These are phyloP conservation scores for Crucibulum laeve DNA, from an alignment of 768 basidiomycete genomes.

Conservation along the genomic window DNA sequence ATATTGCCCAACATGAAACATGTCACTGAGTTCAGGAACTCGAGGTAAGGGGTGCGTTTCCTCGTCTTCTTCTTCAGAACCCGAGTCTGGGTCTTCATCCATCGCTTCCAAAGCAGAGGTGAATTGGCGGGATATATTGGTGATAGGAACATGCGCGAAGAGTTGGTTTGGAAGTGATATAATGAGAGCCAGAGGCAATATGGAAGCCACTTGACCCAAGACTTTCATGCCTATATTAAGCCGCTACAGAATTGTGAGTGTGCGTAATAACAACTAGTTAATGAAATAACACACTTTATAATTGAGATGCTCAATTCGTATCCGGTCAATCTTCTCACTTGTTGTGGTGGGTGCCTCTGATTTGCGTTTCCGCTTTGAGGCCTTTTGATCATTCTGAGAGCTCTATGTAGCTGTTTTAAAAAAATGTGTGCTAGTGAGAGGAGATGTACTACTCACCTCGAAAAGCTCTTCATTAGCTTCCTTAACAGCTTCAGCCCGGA, in stretches of 20 bases:
- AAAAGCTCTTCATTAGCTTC: slow-evolving; percentile 84
- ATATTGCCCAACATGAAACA: slow-evolving; percentile 86
- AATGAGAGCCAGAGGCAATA: slow-evolving; percentile 86
- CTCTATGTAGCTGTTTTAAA: slow-evolving; percentile 24
- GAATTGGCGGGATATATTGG: slow-evolving; percentile 79
- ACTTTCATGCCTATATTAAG: slow-evolving; percentile 81
- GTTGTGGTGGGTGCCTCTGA: slow-evolving; percentile 29
- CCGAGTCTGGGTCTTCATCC: slow-evolving; percentile 38
- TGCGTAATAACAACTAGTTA: slow-evolving; percentile 3
- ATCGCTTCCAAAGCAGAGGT: slow-evolving; percentile 63
- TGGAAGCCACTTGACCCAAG: slow-evolving; percentile 79
- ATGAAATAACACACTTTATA: slow-evolving; percentile 63
- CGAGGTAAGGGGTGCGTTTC: slow-evolving; percentile 31
- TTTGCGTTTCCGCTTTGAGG: slow-evolving; percentile 45
- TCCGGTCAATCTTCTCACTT: slow-evolving; percentile 44
- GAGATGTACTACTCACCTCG: slow-evolving; percentile 36
- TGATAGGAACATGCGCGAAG: slow-evolving; percentile 90
- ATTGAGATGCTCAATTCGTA: slow-evolving; percentile 88
- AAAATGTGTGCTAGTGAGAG: neutral
- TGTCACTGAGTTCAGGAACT: slow-evolving; percentile 66
- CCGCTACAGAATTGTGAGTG: slow-evolving; percentile 43
- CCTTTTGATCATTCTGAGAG: slow-evolving; percentile 33
- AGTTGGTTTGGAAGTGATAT: slow-evolving; percentile 96
- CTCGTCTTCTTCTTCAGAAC: slow-evolving; percentile 43
- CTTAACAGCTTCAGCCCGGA: slow-evolving; percentile 77